These are phyloP conservation scores for Tolypocladium tropicale DNA, from an alignment of 2,329 filamentous ascomycete genomes.

Conservation along the genomic window DNA sequence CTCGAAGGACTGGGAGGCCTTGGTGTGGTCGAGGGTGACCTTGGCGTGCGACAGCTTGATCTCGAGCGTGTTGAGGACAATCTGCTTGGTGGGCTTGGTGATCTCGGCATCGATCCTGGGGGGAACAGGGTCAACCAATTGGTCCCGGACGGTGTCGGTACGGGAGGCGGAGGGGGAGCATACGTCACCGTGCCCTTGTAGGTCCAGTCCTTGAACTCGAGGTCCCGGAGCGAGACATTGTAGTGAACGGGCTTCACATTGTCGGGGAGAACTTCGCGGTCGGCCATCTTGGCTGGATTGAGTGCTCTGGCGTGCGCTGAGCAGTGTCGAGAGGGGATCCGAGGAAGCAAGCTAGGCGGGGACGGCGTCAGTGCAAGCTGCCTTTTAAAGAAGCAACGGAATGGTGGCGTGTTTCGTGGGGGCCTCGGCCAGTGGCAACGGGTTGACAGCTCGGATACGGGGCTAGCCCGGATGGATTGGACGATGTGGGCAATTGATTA, in stretches of 20 bases:
- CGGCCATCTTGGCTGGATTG: slow-evolving; percentile 34
- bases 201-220: slow-evolving; percentile 64
- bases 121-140: background rate
- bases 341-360: slow-evolving; percentile 9
- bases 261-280: slow-evolving; percentile 52
- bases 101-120: slow-evolving; percentile 64
- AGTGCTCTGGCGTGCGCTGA: slow-evolving; percentile 25
- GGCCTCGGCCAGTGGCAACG: background rate
- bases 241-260: slow-evolving; percentile 78
- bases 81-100: slow-evolving; percentile 58
- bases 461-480: background rate
- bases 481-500: background rate
- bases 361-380: background rate
- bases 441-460: background rate
- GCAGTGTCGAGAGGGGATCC: slow-evolving; percentile 19
- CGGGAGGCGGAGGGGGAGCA: slow-evolving; percentile 9
- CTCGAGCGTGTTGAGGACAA: slow-evolving; percentile 78
- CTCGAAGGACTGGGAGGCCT: slow-evolving; percentile 45
- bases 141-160: background rate
- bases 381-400: background rate
- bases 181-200: slow-evolving; percentile 73
- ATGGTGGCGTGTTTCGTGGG: background rate
- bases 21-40: slow-evolving; percentile 46
- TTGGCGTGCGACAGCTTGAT: slow-evolving; percentile 62
- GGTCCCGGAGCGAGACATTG: slow-evolving; percentile 65